Evolutionary conservation across 1,139 yeast genomes (phyloP).

Genomic region (Blastobotrys aristatus): DNA sequence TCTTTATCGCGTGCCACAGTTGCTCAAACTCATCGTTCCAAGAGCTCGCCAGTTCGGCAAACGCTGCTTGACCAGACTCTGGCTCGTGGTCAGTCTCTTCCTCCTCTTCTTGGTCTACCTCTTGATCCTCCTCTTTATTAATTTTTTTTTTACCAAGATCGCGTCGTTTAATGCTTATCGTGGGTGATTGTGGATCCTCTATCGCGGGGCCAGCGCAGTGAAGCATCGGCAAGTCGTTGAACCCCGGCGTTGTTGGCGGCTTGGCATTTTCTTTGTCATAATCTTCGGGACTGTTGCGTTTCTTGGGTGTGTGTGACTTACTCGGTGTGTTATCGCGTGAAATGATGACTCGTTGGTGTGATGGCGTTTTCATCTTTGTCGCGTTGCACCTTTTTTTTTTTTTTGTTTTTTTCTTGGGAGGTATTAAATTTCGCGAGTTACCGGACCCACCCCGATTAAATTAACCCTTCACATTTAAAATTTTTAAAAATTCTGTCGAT

Average conservation of each 20-base stretch:
- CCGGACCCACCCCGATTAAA: no score
- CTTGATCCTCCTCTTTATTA: neutral
- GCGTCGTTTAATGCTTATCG: conserved; percentile 5
- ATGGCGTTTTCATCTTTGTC: conserved; percentile 1
- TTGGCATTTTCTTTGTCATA: conserved; percentile 3
- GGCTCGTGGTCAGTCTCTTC: neutral
- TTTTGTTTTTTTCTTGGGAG: neutral
- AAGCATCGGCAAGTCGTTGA: neutral
- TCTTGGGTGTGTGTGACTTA: neutral
- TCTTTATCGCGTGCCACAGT: neutral
- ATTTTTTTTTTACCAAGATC: neutral
- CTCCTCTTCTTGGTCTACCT: neutral
- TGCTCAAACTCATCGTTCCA: neutral
- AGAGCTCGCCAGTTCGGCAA: neutral
- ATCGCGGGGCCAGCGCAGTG: conserved; percentile 9
- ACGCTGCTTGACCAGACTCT: neutral
- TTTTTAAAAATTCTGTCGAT: no score
- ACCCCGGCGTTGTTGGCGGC: conserved; percentile 1
- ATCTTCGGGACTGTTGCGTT: neutral
- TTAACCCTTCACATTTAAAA: no score
- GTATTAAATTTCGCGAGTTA: no score
- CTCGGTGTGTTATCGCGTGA: conserved; percentile 8
- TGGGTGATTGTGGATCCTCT: conserved; percentile 9
- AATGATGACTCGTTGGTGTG: conserved; percentile 1
- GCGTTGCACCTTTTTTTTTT: neutral